Conservation (phyloP, 345 rosid genomes). For the Aquilaria yunnanensis region DNA sequence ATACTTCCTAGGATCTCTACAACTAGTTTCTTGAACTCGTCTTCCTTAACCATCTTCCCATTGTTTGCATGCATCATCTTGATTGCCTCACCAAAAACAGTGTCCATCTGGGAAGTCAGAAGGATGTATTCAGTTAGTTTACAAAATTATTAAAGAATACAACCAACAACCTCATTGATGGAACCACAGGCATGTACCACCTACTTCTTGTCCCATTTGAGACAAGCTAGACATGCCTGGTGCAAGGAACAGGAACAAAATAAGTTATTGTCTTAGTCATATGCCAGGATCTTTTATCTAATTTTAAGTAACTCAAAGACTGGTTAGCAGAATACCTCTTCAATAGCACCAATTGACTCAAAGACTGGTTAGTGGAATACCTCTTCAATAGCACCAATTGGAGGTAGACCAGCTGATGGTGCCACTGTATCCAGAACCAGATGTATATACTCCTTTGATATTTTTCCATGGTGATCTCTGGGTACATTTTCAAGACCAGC, state of each 20-base stretch:
- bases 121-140: no score
- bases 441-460: constrained; percentile 54
- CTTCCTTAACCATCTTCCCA: constrained; percentile 64
- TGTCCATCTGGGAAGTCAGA: constrained; percentile 46
- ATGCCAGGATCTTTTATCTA: no score
- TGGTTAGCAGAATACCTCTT: background rate
- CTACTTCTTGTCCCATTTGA: no score
- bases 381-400: constrained; percentile 68
- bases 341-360: no score
- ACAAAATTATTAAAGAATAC: no score
- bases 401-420: constrained; percentile 71
- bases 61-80: constrained; percentile 62
- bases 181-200: no score
- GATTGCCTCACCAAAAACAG: constrained; percentile 39
- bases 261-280: no score
- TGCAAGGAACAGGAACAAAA: no score
- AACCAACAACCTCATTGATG: background rate
- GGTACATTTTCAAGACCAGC: constrained; percentile 43
- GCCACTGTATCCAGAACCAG: constrained; percentile 58
- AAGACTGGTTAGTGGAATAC: constrained; percentile 20
- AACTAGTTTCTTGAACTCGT: constrained; percentile 67
- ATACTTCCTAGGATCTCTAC: constrained; percentile 66
- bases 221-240: no score
- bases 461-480: constrained; percentile 56
- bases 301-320: no score